These are phyloP conservation scores for Tetrapisispora namnaoensis DNA, from an alignment of 805 yeast species.

Conservation along the genomic window DNA sequence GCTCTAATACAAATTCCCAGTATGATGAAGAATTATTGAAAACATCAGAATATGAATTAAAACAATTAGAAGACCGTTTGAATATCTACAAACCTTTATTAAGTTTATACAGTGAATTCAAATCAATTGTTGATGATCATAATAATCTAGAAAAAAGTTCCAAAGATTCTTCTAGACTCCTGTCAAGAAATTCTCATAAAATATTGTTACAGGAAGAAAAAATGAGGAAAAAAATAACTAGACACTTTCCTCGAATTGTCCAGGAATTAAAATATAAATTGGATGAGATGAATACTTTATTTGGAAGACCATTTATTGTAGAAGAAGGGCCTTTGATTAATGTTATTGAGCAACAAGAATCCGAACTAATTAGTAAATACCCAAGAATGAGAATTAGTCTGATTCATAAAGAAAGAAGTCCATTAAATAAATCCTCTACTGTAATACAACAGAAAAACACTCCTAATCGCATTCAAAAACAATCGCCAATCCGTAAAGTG, in stretches of 20 bases:
- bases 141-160: slow-evolving; percentile 54
- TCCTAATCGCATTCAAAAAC: background rate
- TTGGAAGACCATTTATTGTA: slow-evolving; percentile 30
- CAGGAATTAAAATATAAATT: slow-evolving; percentile 41
- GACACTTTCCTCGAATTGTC: slow-evolving; percentile 57
- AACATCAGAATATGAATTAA: slow-evolving; percentile 55
- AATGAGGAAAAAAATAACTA: slow-evolving; percentile 55
- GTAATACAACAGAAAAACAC: background rate
- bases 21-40: slow-evolving; percentile 53
- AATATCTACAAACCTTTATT: slow-evolving; percentile 47
- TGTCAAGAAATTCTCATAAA: slow-evolving; percentile 67
- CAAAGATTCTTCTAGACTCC: slow-evolving; percentile 69
- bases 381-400: slow-evolving; percentile 25
- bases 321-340: slow-evolving; percentile 21
- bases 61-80: slow-evolving; percentile 39
- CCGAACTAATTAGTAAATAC: slow-evolving; percentile 24
- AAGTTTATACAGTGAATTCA: slow-evolving; percentile 44
- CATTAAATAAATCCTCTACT: background rate
- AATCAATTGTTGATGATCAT: slow-evolving; percentile 51
- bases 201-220: slow-evolving; percentile 74
- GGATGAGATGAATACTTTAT: slow-evolving; percentile 36
- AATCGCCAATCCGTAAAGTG: background rate
- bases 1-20: slow-evolving; percentile 18
- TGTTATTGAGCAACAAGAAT: slow-evolving; percentile 24
- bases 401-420: background rate